Evolutionary conservation across 208 protist species (phyloP).

Genomic region (Leishmania tarentolae): DNA sequence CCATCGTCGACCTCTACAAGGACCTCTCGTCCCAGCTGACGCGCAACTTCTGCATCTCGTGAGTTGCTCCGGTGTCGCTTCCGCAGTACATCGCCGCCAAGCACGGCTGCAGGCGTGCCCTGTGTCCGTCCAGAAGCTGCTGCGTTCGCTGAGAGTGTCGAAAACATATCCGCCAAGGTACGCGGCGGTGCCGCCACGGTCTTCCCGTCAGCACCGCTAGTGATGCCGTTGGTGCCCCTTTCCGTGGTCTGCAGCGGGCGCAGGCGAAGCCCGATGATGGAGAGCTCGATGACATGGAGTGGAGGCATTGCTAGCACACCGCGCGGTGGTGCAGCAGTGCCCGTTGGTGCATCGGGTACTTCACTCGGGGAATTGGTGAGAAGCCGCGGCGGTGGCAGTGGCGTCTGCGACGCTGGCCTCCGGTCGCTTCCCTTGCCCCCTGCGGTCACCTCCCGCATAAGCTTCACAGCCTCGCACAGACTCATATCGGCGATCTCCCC

Average conservation of each 20-base stretch:
- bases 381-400: neutral
- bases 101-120: too few species aligned
- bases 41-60: neutral
- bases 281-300: slow-evolving; percentile 24
- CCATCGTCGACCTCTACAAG: slow-evolving; percentile 3
- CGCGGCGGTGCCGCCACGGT: slow-evolving; percentile 2
- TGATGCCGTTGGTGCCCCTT: neutral
- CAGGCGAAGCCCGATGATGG: slow-evolving; percentile 23
- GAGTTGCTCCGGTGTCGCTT: slow-evolving; percentile 3
- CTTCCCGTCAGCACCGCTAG: neutral
- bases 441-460: slow-evolving; percentile 20
- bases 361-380: neutral
- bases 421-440: neutral
- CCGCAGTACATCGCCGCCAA: neutral
- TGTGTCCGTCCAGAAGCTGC: neutral
- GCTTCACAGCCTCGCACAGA: slow-evolving; percentile 14
- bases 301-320: slow-evolving; percentile 25
- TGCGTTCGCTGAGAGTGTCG: slow-evolving; percentile 9
- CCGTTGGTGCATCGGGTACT: neutral
- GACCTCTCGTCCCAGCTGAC: neutral
- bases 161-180: slow-evolving; percentile 27
- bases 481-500: slow-evolving; percentile 13
- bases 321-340: neutral
- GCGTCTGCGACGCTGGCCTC: neutral
- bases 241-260: neutral